These are phyloP conservation scores for Umbelopsis isabellina DNA, from an alignment of 192 early-diverging fungal species.

Conservation along the genomic window DNA sequence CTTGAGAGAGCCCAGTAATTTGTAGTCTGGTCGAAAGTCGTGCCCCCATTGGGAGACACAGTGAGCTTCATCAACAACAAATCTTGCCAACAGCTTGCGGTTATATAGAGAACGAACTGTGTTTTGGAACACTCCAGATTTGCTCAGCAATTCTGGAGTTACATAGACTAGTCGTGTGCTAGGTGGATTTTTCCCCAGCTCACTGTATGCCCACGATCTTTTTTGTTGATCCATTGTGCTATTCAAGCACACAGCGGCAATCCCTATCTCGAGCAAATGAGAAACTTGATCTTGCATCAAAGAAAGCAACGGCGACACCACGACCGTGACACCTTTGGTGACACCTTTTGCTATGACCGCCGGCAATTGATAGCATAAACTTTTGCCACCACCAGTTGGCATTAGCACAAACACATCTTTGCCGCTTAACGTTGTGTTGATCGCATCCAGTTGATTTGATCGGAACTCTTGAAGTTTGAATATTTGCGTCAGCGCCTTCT, in stretches of 20 bases:
- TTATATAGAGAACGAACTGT: slow-evolving; percentile 59
- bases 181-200: slow-evolving; percentile 53
- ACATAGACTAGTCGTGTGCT: slow-evolving; percentile 77
- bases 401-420: slow-evolving; percentile 95
- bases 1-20: slow-evolving; percentile 68
- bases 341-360: slow-evolving; percentile 63
- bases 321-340: slow-evolving; percentile 80
- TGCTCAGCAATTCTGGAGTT: slow-evolving; percentile 86
- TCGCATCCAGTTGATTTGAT: slow-evolving; percentile 84
- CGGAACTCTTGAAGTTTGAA: slow-evolving; percentile 83
- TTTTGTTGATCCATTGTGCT: slow-evolving; percentile 57
- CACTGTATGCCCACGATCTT: slow-evolving; percentile 57
- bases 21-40: slow-evolving; percentile 81
- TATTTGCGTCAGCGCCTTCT: slow-evolving; percentile 62
- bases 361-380: slow-evolving; percentile 92
- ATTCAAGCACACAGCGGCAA: slow-evolving; percentile 70
- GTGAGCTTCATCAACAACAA: slow-evolving; percentile 98
- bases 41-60: slow-evolving; percentile 98
- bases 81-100: slow-evolving; percentile 72
- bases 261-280: slow-evolving; percentile 63
- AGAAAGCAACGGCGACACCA: slow-evolving; percentile 94
- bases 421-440: slow-evolving; percentile 83
- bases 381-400: slow-evolving; percentile 98
- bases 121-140: slow-evolving; percentile 60
- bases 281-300: slow-evolving; percentile 94